Evolutionary conservation across 2,329 filamentous ascomycete genomes (phyloP).

Genomic region (Leptoxyphium fumago): DNA sequence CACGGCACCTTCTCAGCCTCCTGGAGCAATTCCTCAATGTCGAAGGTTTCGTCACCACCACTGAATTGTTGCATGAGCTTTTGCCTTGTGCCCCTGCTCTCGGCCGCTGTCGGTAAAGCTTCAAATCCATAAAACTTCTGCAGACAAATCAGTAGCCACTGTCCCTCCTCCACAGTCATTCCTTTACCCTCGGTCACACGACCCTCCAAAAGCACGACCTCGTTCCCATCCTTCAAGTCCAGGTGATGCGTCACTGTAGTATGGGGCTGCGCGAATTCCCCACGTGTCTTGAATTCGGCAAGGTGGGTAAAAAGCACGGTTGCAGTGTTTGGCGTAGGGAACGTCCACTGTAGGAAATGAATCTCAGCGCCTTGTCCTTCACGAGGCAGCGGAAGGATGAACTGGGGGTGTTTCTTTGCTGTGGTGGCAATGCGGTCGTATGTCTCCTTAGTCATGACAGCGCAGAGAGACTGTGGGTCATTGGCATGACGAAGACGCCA

Average conservation of each 20-base stretch:
- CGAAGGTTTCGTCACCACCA: slow-evolving; percentile 63
- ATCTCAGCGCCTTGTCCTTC: slow-evolving; percentile 63
- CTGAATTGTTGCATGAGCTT: slow-evolving; percentile 70
- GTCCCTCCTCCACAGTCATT: slow-evolving; percentile 65
- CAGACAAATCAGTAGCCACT: slow-evolving; percentile 80
- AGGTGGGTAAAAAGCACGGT: slow-evolving; percentile 81
- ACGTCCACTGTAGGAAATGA: slow-evolving; percentile 93
- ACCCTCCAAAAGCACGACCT: slow-evolving; percentile 75
- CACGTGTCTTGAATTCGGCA: slow-evolving; percentile 80
- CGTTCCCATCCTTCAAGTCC: slow-evolving; percentile 60
- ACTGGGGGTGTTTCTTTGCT: slow-evolving; percentile 66
- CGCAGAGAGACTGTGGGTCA: slow-evolving; percentile 64
- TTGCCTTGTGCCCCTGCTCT: slow-evolving; percentile 57
- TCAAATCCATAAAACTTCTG: slow-evolving; percentile 75
- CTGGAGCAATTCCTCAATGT: slow-evolving; percentile 69
- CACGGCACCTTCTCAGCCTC: slow-evolving; percentile 64
- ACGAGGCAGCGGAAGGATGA: slow-evolving; percentile 75
- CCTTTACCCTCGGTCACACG: slow-evolving; percentile 62
- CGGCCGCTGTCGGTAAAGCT: slow-evolving; percentile 43
- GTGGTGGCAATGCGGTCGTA: slow-evolving; percentile 57
- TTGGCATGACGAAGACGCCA: slow-evolving; percentile 80
- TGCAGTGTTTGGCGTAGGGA: slow-evolving; percentile 49
- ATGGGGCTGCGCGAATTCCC: slow-evolving; percentile 80
- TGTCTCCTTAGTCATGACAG: slow-evolving; percentile 58
- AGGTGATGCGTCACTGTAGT: slow-evolving; percentile 87